Percentiles rank a stretch among this genome's conserved stretches.
Conservation (phyloP, 2,329 filamentous ascomycete species). For the Gaeumannomyces sp. region DNA sequence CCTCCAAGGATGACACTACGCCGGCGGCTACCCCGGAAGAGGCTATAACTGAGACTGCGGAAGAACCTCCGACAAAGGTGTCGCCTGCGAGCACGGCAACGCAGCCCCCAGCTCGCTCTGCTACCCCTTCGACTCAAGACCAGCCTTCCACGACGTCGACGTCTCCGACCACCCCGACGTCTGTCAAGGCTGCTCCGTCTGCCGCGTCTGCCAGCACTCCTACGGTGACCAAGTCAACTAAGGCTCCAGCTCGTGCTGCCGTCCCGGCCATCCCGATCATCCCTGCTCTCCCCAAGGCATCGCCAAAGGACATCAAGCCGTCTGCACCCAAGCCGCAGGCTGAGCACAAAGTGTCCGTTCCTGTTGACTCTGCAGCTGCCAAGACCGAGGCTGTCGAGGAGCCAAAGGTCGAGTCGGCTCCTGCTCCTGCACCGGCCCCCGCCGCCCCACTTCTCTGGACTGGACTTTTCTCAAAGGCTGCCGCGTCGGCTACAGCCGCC, state of each 20-base stretch:
- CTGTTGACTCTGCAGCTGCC: constrained; percentile 5
- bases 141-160: constrained; percentile 27
- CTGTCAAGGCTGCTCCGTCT: constrained; percentile 21
- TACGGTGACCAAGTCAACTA: constrained; percentile 22
- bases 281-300: constrained; percentile 38
- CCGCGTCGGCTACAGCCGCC: constrained; percentile 15
- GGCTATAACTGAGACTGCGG: constrained; percentile 11
- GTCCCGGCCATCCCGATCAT: constrained; percentile 39
- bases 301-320: constrained; percentile 24
- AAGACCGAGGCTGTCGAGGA: not conserved
- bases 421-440: constrained; percentile 21
- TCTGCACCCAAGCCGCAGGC: constrained; percentile 16
- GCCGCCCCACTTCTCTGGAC: constrained; percentile 33
- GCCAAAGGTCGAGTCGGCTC: constrained; percentile 11
- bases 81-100: constrained; percentile 6
- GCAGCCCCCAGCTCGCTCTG: constrained; percentile 18
- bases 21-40: constrained; percentile 20
- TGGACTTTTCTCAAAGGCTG: constrained; percentile 27
- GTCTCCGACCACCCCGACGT: constrained; percentile 30
- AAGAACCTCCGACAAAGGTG: not conserved
- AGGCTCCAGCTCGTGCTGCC: constrained; percentile 27
- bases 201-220: constrained; percentile 18
- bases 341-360: constrained; percentile 18
- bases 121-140: constrained; percentile 26
- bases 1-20: constrained; percentile 29